These are phyloP conservation scores for apple (Malus domestica) DNA, from an alignment of 306 rosid genomes.

Conservation along the genomic window ASM211411v1 NC_041803.1:52594001-52594500, in stretches of 20 bases:
- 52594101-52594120: background rate
- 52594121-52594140: conserved; percentile 4
- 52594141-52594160: background rate
- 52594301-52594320: too few species aligned
- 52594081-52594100: background rate
- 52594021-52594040: conserved; percentile 48
- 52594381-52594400: too few species aligned
- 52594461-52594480: too few species aligned
- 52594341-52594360: too few species aligned
- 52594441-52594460: too few species aligned
- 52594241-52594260: background rate
- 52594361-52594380: too few species aligned
- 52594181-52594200: background rate
- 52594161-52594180: background rate
- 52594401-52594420: too few species aligned
- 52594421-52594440: too few species aligned
- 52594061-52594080: background rate
- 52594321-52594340: too few species aligned
- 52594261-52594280: background rate
- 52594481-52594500: too few species aligned
- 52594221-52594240: too few species aligned
- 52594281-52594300: background rate
- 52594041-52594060: background rate
- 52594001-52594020: conserved; percentile 90
- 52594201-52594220: too few species aligned